These are phyloP conservation scores for Suillus subaureus DNA, from an alignment of 768 basidiomycete species.

Conservation along the genomic window DNA sequence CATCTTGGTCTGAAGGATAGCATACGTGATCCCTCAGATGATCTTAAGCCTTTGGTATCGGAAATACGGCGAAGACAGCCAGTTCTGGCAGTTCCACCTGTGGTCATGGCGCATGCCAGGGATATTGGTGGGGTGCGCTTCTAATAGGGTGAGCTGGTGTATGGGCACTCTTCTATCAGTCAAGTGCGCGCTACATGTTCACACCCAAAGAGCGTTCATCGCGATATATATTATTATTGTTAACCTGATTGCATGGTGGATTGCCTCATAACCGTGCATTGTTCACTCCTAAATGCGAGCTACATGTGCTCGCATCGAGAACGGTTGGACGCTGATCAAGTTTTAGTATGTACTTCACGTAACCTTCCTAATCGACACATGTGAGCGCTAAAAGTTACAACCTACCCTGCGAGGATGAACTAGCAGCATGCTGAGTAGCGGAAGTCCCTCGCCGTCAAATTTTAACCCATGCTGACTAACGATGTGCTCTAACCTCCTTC, in stretches of 20 bases:
- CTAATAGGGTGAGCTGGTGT: slow-evolving; percentile 17
- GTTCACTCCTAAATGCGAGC: background rate
- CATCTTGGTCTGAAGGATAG: slow-evolving; percentile 12
- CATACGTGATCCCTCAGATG: slow-evolving; percentile 16
- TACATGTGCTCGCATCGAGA: background rate
- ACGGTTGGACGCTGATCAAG: background rate
- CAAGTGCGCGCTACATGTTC: background rate
- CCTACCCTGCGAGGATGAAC: background rate
- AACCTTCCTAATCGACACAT: background rate
- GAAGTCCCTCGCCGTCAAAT: background rate
- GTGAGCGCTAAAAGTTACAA: background rate
- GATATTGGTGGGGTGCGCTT: slow-evolving; percentile 13
- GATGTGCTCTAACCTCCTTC: background rate
- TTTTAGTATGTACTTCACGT: background rate
- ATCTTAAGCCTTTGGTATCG: slow-evolving; percentile 15
- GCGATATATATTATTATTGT: background rate
- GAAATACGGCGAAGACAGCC: slow-evolving; percentile 17
- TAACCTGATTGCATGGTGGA: background rate
- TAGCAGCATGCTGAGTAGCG: background rate
- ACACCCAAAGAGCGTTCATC: background rate
- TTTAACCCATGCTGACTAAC: background rate
- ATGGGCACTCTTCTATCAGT: slow-evolving; percentile 25
- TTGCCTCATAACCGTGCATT: background rate
- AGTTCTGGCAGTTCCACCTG: slow-evolving; percentile 27
- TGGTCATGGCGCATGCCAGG: slow-evolving; percentile 21